A percentile compares a stretch with the other conserved stretches of the same genome.
Evolutionary conservation across 2,329 filamentous ascomycete genomes (phyloP).

Genomic region (Trichoderma breve): DNA sequence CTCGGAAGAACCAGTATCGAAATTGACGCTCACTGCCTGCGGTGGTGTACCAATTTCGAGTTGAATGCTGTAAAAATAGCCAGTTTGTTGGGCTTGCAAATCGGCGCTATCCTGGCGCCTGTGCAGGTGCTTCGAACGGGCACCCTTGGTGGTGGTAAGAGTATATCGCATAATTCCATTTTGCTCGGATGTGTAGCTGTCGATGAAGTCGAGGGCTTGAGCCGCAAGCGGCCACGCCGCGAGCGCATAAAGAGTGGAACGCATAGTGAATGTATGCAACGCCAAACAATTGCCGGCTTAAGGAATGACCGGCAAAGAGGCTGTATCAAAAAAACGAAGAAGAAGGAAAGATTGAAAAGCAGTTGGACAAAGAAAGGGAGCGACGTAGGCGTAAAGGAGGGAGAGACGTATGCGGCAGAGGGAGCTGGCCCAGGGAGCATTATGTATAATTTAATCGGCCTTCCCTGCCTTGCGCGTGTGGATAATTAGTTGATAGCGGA

Average conservation of each 20-base stretch:
- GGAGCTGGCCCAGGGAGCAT: conserved; percentile 14
- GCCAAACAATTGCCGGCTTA: conserved; percentile 16
- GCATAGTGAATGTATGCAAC: conserved; percentile 27
- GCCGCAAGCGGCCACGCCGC: conserved; percentile 31
- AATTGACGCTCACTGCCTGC: conserved; percentile 39
- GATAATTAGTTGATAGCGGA: not conserved
- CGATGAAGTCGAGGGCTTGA: conserved; percentile 24
- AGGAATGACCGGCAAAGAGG: conserved; percentile 18
- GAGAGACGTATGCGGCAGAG: conserved; percentile 1
- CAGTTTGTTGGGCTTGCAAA: conserved; percentile 29
- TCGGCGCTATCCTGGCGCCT: conserved; percentile 32
- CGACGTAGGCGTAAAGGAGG: conserved; percentile 16
- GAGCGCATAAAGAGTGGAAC: conserved; percentile 32
- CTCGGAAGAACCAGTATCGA: conserved; percentile 43
- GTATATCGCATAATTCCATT: conserved; percentile 33
- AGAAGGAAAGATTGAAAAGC: conserved; percentile 7
- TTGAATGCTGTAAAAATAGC: conserved; percentile 41
- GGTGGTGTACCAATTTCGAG: conserved; percentile 39
- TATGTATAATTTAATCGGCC: conserved; percentile 10
- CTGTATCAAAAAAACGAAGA: not conserved
- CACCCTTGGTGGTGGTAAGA: conserved; percentile 30
- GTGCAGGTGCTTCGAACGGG: conserved; percentile 29
- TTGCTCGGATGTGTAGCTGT: conserved; percentile 27
- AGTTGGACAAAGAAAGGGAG: conserved; percentile 19
- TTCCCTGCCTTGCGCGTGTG: not conserved